Percentiles rank a stretch among this genome's conserved stretches.
Conservation (phyloP, 1,284 basidiomycete species). For the Malassezia dermatis region DNA sequence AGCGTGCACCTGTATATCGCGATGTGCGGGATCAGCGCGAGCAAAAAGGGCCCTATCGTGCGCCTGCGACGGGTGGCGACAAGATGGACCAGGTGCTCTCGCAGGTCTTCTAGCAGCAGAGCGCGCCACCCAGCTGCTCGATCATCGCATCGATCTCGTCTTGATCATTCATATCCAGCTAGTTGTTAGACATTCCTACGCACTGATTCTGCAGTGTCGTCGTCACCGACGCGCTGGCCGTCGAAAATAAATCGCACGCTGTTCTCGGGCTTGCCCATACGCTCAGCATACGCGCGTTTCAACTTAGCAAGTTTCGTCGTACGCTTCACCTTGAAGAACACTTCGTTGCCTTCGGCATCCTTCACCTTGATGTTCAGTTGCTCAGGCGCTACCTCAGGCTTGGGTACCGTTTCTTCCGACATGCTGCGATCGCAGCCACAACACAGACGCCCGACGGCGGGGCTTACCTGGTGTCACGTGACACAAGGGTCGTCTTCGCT, state of each 20-base stretch:
- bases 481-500: neutral
- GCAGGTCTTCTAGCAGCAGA: slow-evolving; percentile 6
- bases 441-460: neutral
- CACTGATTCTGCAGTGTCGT: slow-evolving; percentile 45
- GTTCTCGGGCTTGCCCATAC: slow-evolving; percentile 64
- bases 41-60: neutral
- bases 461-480: slow-evolving; percentile 11
- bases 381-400: slow-evolving; percentile 38
- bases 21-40: slow-evolving; percentile 36
- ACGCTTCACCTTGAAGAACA: slow-evolving; percentile 96
- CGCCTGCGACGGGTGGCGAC: neutral
- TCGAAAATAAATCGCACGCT: slow-evolving; percentile 46
- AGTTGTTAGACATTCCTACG: slow-evolving; percentile 17
- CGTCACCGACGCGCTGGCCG: slow-evolving; percentile 42
- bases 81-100: slow-evolving; percentile 15
- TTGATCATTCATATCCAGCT: slow-evolving; percentile 46
- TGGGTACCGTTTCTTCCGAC: slow-evolving; percentile 36
- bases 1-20: slow-evolving; percentile 31
- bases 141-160: slow-evolving; percentile 48
- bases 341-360: slow-evolving; percentile 62
- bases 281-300: slow-evolving; percentile 80
- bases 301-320: slow-evolving; percentile 87
- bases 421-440: slow-evolving; percentile 17
- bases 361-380: slow-evolving; percentile 49
- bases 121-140: slow-evolving; percentile 40